A percentile compares a stretch with the other conserved stretches of the same genome.
Evolutionary conservation across 495 filamentous ascomycete species (phyloP).

Genomic region (Neurospora sp.): DNA sequence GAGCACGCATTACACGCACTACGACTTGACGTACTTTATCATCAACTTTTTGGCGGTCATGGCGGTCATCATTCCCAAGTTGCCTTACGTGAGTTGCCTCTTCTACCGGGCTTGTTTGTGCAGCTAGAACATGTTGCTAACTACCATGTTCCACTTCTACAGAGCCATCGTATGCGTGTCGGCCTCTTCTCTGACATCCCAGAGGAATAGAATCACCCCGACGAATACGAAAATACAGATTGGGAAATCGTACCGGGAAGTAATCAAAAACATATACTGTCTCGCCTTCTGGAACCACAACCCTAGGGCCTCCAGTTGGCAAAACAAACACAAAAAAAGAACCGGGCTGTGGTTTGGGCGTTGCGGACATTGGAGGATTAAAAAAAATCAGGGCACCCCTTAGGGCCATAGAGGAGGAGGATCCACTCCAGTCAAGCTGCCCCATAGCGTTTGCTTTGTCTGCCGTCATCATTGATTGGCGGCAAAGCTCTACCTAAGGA

Average conservation of each 20-base stretch:
- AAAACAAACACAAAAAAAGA: neutral
- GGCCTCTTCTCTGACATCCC: constrained; percentile 53
- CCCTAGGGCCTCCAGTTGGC: neutral
- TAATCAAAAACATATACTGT: neutral
- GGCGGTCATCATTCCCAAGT: constrained; percentile 87
- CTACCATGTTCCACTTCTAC: neutral
- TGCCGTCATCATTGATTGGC: neutral
- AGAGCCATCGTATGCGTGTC: constrained; percentile 66
- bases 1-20: constrained; percentile 98
- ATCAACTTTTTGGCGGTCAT: constrained; percentile 92
- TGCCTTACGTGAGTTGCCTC: constrained; percentile 67
- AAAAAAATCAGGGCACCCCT: neutral
- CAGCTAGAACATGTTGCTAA: constrained; percentile 3
- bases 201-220: constrained; percentile 35
- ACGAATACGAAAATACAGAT: constrained; percentile 8
- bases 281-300: neutral
- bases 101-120: neutral
- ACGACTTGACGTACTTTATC: constrained; percentile 89
- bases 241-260: neutral
- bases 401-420: neutral
- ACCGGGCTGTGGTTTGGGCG: neutral
- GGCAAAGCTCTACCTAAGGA: neutral
- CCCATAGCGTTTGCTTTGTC: neutral
- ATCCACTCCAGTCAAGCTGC: neutral
- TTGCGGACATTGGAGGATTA: neutral